Conservation (phyloP, 352 stramenopile genomes). For the Globisporangium paroecandrum region DNA sequence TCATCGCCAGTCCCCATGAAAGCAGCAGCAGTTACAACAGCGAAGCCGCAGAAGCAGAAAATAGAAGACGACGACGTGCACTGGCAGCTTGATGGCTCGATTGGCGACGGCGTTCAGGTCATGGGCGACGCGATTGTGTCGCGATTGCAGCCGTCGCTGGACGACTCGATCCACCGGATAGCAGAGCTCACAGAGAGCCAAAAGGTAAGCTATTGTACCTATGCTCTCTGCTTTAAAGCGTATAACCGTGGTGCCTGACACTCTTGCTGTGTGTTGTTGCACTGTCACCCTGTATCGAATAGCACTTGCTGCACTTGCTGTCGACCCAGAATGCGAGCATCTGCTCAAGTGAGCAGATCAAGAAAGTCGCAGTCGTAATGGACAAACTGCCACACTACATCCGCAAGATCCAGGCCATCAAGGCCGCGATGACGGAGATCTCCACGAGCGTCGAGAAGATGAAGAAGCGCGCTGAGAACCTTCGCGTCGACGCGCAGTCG, state of each 20-base stretch:
- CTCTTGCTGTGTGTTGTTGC: neutral
- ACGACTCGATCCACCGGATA: constrained; percentile 70
- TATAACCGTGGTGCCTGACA: neutral
- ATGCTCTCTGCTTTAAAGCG: neutral
- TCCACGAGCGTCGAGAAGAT: constrained; percentile 55
- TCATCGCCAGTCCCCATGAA: neutral
- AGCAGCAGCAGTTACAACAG: neutral
- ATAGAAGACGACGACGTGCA: constrained; percentile 20
- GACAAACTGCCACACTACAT: constrained; percentile 69
- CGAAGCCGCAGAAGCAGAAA: constrained; percentile 5
- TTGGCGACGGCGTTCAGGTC: constrained; percentile 41
- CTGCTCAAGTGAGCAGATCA: constrained; percentile 52
- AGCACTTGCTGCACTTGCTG: constrained; percentile 56
- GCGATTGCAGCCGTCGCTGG: constrained; percentile 54
- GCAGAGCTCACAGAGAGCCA: constrained; percentile 53
- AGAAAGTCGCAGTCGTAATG: constrained; percentile 60
- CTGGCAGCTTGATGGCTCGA: constrained; percentile 37
- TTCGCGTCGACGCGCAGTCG: constrained; percentile 77
- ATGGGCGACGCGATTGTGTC: constrained; percentile 57
- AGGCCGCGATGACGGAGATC: constrained; percentile 59
- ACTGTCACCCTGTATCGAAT: neutral
- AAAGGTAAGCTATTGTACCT: constrained; percentile 25
- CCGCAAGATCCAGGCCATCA: constrained; percentile 63
- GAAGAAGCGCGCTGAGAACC: constrained; percentile 61
- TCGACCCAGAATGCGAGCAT: constrained; percentile 46